Percentiles rank a stretch among this genome's conserved stretches.
Evolutionary conservation across 106 monocot genomes (phyloP).

Genomic region (Dioscorea zingiberensis): DNA sequence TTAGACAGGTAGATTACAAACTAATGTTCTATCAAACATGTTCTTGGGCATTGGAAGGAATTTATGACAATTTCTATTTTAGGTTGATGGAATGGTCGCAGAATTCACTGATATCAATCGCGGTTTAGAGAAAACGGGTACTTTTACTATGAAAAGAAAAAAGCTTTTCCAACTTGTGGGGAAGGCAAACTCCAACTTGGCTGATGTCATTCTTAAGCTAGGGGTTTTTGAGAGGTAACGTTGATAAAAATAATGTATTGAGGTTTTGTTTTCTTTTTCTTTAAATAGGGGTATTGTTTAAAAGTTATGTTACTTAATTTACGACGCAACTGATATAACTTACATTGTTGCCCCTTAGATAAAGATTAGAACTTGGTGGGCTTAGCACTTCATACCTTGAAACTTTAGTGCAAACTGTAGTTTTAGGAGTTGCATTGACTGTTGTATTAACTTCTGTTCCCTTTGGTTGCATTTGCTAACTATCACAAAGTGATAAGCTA

Average conservation of each 20-base stretch:
- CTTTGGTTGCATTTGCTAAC: too few species aligned
- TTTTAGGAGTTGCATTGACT: too few species aligned
- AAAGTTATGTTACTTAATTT: too few species aligned
- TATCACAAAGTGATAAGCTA: too few species aligned
- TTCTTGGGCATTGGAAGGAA: neutral
- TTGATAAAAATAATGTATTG: neutral
- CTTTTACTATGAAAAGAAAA: constrained; percentile 82
- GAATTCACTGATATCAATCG: constrained; percentile 83
- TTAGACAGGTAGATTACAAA: constrained; percentile 51
- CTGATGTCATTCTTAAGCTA: constrained; percentile 81
- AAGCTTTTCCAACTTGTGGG: constrained; percentile 83
- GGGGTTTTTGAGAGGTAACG: constrained; percentile 77
- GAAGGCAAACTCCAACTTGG: constrained; percentile 74
- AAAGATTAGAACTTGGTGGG: too few species aligned
- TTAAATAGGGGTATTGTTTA: too few species aligned
- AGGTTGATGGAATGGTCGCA: constrained; percentile 91
- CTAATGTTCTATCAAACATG: neutral
- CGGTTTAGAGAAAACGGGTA: constrained; percentile 83
- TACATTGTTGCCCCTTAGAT: too few species aligned
- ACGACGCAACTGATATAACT: too few species aligned
- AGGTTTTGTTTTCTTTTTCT: too few species aligned
- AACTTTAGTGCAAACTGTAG: too few species aligned
- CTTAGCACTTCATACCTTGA: too few species aligned
- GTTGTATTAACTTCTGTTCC: too few species aligned
- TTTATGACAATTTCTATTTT: neutral